Percentiles rank a stretch among this genome's conserved stretches.
These are phyloP conservation scores for Alternaria panax DNA, from an alignment of 2,329 filamentous ascomycete genomes.

Conservation along the genomic window DNA sequence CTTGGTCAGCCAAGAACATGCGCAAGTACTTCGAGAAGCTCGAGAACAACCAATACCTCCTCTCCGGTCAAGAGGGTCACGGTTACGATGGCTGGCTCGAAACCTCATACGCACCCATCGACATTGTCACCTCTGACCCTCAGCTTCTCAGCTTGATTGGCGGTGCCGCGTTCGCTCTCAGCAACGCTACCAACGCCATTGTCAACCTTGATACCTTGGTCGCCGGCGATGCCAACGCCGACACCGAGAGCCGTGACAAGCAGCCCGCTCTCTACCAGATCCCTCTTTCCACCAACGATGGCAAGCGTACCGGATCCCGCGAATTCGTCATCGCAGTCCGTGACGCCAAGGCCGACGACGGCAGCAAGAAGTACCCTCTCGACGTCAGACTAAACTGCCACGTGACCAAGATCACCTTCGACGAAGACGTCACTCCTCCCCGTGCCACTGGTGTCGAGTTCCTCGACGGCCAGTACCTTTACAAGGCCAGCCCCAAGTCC, in stretches of 20 bases:
- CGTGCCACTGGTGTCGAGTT: constrained; percentile 57
- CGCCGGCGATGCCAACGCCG: constrained; percentile 61
- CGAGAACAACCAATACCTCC: constrained; percentile 63
- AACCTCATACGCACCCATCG: constrained; percentile 60
- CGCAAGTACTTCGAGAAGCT: constrained; percentile 64
- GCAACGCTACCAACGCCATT: constrained; percentile 48
- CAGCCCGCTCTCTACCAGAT: constrained; percentile 64
- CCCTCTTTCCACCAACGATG: constrained; percentile 61
- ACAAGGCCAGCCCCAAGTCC: constrained; percentile 51
- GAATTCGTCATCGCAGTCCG: constrained; percentile 62
- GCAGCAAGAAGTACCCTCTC: constrained; percentile 63
- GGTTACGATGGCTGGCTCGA: constrained; percentile 66
- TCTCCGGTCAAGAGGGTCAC: constrained; percentile 56
- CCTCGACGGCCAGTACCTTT: constrained; percentile 52
- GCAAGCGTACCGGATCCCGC: constrained; percentile 61
- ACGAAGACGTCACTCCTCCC: constrained; percentile 65
- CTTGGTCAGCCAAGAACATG: constrained; percentile 67
- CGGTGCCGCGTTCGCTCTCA: constrained; percentile 62
- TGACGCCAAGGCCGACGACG: constrained; percentile 59
- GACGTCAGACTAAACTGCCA: constrained; percentile 67
- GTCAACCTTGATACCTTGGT: constrained; percentile 48
- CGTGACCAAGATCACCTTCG: constrained; percentile 71
- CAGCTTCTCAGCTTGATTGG: constrained; percentile 62
- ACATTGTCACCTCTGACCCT: constrained; percentile 60
- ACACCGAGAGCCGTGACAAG: constrained; percentile 55